A percentile compares a stretch with the other conserved stretches of the same genome.
Evolutionary conservation across 1,284 basidiomycete genomes (phyloP).

Genomic region (Inonotus obliquus): DNA sequence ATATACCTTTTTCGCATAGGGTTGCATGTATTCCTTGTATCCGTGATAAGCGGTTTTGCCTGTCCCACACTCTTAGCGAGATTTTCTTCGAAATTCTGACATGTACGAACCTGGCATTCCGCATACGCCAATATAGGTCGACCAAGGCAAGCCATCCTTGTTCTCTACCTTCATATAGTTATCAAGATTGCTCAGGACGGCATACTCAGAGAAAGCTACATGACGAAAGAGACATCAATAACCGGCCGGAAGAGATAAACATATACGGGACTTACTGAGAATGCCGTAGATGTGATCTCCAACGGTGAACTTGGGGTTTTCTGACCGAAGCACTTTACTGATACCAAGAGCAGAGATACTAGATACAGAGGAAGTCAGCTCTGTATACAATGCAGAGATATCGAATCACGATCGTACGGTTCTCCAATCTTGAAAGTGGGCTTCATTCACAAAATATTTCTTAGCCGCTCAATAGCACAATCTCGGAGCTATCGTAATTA

Average conservation of each 20-base stretch:
- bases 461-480: background rate
- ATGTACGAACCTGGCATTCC: conserved; percentile 27
- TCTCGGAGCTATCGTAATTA: background rate
- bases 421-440: conserved; percentile 1
- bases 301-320: conserved; percentile 17
- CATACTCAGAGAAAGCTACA: conserved; percentile 11
- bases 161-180: conserved; percentile 14
- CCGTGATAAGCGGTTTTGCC: conserved; percentile 23
- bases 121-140: conserved; percentile 25
- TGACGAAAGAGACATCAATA: background rate
- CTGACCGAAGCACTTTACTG: conserved; percentile 18
- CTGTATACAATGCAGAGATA: background rate
- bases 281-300: conserved; percentile 23
- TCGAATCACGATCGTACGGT: background rate
- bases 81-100: conserved; percentile 7
- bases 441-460: background rate
- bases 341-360: conserved; percentile 16
- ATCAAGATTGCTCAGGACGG: background rate
- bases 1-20: conserved; percentile 23
- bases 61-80: background rate
- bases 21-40: conserved; percentile 22
- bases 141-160: conserved; percentile 12
- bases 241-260: background rate
- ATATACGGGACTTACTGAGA: conserved; percentile 15
- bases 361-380: background rate